phyloP scores from a whole-genome alignment of 192 early-diverging fungal species.

The Coemansia furcata region DNA sequence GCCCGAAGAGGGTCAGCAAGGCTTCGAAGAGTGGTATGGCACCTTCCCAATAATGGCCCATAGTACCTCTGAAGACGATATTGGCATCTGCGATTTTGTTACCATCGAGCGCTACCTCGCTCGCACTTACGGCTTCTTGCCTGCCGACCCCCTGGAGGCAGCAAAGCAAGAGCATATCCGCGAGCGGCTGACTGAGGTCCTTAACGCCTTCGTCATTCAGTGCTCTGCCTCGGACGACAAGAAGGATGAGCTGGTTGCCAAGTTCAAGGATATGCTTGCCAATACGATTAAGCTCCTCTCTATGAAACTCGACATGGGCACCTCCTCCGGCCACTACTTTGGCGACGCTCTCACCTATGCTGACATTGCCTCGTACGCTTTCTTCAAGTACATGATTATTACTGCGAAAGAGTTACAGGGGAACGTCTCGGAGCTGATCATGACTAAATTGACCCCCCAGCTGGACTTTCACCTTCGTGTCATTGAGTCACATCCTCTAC shows the following conservation, averaged over 20 bases:
- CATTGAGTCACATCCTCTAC: conserved; percentile 14
- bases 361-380: conserved; percentile 33
- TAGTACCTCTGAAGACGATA: conserved; percentile 18
- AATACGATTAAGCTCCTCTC: no score
- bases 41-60: conserved; percentile 53
- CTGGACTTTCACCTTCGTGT: conserved; percentile 20
- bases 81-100: conserved; percentile 36
- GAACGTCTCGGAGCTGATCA: neutral
- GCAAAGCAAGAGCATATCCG: conserved; percentile 34
- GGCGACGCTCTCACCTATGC: conserved; percentile 38
- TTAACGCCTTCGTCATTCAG: neutral
- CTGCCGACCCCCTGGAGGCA: conserved; percentile 26
- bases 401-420: neutral
- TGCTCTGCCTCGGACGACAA: neutral
- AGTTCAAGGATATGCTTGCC: conserved; percentile 5
- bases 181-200: conserved; percentile 12
- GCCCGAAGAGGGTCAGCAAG: conserved; percentile 52
- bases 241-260: conserved; percentile 15
- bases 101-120: conserved; percentile 57
- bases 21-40: conserved; percentile 47
- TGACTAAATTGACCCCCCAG: conserved; percentile 18
- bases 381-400: conserved; percentile 12
- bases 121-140: conserved; percentile 43
- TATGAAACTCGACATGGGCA: conserved; percentile 32
- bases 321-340: conserved; percentile 43